Evolutionary conservation across 2,329 filamentous ascomycete species (phyloP).

Genomic region (Mycogone perniciosa): DNA sequence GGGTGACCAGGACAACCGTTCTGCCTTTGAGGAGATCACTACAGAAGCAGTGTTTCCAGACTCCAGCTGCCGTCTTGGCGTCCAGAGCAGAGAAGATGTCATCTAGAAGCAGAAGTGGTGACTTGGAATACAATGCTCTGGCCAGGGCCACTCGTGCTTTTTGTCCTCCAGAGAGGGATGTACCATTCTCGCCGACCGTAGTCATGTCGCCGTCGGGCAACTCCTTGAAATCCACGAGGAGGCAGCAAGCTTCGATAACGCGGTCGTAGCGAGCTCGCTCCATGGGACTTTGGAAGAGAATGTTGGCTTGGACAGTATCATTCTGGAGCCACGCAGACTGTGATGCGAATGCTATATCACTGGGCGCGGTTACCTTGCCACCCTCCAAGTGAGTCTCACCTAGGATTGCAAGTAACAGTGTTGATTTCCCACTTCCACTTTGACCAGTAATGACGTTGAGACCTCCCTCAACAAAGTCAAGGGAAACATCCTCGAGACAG

Average conservation of each 20-base stretch:
- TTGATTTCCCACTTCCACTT: conserved; percentile 53
- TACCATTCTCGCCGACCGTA: conserved; percentile 47
- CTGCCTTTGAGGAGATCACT: conserved; percentile 46
- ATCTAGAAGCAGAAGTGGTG: conserved; percentile 49
- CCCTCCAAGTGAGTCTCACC: conserved; percentile 47
- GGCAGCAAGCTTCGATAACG: conserved; percentile 50
- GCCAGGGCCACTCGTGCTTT: conserved; percentile 52
- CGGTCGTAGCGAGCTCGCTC: conserved; percentile 48
- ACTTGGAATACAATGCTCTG: conserved; percentile 50
- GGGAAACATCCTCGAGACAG: conserved; percentile 39
- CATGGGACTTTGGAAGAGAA: conserved; percentile 46
- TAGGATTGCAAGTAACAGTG: conserved; percentile 46
- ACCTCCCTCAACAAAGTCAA: conserved; percentile 47
- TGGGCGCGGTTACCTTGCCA: conserved; percentile 42
- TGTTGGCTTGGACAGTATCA: conserved; percentile 48
- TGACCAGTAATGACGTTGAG: conserved; percentile 49
- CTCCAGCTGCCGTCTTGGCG: conserved; percentile 48
- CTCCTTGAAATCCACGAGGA: conserved; percentile 44
- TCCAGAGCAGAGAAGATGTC: conserved; percentile 56
- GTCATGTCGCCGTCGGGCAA: conserved; percentile 46
- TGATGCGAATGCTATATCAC: conserved; percentile 50
- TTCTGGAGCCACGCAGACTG: conserved; percentile 54
- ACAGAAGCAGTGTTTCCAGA: conserved; percentile 55
- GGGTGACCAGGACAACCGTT: conserved; percentile 52
- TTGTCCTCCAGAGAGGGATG: conserved; percentile 50